Conservation (phyloP, 441 rosid species). For the Brassica hybrid region DNA sequence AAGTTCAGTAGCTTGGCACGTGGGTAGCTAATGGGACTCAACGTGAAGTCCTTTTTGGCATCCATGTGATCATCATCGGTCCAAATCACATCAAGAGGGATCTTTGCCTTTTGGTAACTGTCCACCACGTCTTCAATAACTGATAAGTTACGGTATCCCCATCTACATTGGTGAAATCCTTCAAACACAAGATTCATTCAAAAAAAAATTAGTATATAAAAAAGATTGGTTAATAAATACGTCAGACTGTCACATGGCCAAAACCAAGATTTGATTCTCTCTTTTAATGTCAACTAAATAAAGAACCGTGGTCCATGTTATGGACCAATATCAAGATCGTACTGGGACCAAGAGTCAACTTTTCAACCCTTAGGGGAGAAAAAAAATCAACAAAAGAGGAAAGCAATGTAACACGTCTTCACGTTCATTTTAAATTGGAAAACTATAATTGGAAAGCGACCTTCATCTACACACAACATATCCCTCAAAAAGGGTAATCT, state of each 20-base stretch:
- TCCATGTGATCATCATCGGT: conserved; percentile 99
- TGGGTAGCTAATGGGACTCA: conserved; percentile 69
- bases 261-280: conserved; percentile 3
- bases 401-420: conserved; percentile 22
- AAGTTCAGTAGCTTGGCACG: conserved; percentile 83
- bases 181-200: conserved; percentile 4
- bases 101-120: conserved; percentile 76
- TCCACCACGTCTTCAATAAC: conserved; percentile 94
- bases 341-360: not conserved
- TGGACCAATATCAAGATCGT: conserved; percentile 5
- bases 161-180: conserved; percentile 98
- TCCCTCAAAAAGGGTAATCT: not conserved
- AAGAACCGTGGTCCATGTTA: not conserved
- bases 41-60: conserved; percentile 87
- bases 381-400: conserved; percentile 26
- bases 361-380: not conserved
- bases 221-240: not conserved
- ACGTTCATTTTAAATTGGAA: conserved; percentile 7
- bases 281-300: not conserved
- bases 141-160: conserved; percentile 98
- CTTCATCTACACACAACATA: not conserved
- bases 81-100: conserved; percentile 97
- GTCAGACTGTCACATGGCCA: conserved; percentile 1
- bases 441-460: conserved; percentile 31
- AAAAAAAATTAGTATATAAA: not conserved